A percentile compares a stretch with the other conserved stretches of the same genome.
phyloP scores from a whole-genome alignment of 257 asterid species.

The Scutellaria minor region DNA sequence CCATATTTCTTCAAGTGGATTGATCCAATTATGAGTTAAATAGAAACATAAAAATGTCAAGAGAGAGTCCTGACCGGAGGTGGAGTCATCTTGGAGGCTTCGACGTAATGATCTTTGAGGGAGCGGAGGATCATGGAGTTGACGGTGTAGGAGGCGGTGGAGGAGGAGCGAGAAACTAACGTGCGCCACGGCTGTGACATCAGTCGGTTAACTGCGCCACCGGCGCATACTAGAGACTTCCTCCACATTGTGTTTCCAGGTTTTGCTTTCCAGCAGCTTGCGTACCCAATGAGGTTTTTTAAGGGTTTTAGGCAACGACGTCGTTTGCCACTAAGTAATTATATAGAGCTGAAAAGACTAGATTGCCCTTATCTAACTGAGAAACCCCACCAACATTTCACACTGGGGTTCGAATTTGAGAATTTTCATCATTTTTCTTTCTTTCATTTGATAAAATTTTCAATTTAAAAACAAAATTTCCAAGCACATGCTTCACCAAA shows the following conservation, averaged over 20 bases:
- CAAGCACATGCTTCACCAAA: no score
- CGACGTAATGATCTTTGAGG: constrained; percentile 88
- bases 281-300: neutral
- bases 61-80: constrained; percentile 65
- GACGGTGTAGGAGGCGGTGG: constrained; percentile 58
- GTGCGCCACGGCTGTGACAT: constrained; percentile 46
- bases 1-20: no score
- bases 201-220: constrained; percentile 47
- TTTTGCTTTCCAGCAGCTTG: neutral
- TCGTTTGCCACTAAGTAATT: neutral
- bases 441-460: no score
- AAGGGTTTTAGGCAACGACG: constrained; percentile 22
- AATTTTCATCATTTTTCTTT: no score
- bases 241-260: constrained; percentile 50
- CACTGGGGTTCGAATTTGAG: no score
- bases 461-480: no score
- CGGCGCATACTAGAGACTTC: constrained; percentile 50
- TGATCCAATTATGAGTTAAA: no score
- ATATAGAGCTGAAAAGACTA: no score
- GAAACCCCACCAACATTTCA: no score
- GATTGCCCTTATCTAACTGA: no score
- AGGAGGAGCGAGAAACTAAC: constrained; percentile 46
- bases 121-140: constrained; percentile 82
- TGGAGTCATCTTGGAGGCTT: constrained; percentile 84
- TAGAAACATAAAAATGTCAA: neutral